phyloP scores from a whole-genome alignment of 2,329 filamentous ascomycete genomes.

The Aspergillus aculeatus region DNA sequence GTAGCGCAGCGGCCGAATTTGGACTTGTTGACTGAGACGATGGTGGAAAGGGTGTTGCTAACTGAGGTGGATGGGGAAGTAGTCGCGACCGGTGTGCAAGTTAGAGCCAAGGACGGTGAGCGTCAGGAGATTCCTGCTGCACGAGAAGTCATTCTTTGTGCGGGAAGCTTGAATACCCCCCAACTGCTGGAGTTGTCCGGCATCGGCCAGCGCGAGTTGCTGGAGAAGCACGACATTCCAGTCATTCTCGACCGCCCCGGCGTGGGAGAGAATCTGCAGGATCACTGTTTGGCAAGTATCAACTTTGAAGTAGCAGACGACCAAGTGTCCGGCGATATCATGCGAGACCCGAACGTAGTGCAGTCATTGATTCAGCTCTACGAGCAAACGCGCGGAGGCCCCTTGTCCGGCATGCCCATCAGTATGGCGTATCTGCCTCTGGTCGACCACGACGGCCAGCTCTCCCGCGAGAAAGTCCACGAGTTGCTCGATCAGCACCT shows the following conservation, averaged over 20 bases:
- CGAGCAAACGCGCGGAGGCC: conserved; percentile 21
- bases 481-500: conserved; percentile 5
- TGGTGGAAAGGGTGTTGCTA: conserved; percentile 49
- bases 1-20: conserved; percentile 46
- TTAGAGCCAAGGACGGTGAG: conserved; percentile 21
- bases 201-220: conserved; percentile 51
- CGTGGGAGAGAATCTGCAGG: conserved; percentile 54
- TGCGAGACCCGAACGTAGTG: conserved; percentile 23
- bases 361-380: conserved; percentile 24
- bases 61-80: conserved; percentile 24
- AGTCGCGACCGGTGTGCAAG: conserved; percentile 21
- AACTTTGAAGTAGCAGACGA: conserved; percentile 25
- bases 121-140: conserved; percentile 36
- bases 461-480: conserved; percentile 10
- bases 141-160: conserved; percentile 59
- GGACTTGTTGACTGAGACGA: conserved; percentile 46
- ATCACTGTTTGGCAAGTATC: conserved; percentile 42
- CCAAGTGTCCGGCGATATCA: conserved; percentile 24
- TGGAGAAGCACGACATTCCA: conserved; percentile 44
- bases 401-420: conserved; percentile 25
- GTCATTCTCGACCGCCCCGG: conserved; percentile 45
- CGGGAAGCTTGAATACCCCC: conserved; percentile 57
- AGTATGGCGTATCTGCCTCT: conserved; percentile 28
- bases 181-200: conserved; percentile 62
- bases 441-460: conserved; percentile 20